Conservation (phyloP, 768 basidiomycete genomes). For the Lactarius vividus region DNA sequence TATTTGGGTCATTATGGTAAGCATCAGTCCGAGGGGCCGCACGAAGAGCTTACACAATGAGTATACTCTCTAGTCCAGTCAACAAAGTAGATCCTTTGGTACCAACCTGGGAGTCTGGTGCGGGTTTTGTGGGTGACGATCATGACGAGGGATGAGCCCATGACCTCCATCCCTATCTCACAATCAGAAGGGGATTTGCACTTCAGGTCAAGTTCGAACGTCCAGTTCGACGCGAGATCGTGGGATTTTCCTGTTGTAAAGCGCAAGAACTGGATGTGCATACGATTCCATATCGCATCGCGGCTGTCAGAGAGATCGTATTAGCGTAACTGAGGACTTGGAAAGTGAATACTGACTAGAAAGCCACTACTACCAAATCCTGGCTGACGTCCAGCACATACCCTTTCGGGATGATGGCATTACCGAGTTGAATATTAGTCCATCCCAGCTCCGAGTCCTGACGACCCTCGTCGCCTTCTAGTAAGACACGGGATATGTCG, state of each 20-base stretch:
- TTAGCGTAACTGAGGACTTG: not conserved
- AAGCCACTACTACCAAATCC: slow-evolving; percentile 17
- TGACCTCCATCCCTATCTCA: slow-evolving; percentile 20
- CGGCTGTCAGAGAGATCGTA: slow-evolving; percentile 1
- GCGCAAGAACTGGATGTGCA: slow-evolving; percentile 10
- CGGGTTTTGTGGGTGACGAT: slow-evolving; percentile 17
- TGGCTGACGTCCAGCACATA: slow-evolving; percentile 23
- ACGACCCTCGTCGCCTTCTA: not conserved
- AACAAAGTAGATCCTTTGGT: slow-evolving; percentile 16
- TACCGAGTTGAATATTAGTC: slow-evolving; percentile 19
- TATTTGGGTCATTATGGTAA: slow-evolving; percentile 1
- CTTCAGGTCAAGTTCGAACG: slow-evolving; percentile 10
- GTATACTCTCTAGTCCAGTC: slow-evolving; percentile 16
- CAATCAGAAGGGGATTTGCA: slow-evolving; percentile 18
- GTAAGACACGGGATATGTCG: slow-evolving; percentile 7
- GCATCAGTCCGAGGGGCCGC: not conserved
- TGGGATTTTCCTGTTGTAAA: slow-evolving; percentile 17
- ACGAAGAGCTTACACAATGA: slow-evolving; percentile 14
- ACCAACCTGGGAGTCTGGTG: slow-evolving; percentile 10
- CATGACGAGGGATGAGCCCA: slow-evolving; percentile 17
- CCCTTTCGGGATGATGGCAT: slow-evolving; percentile 17
- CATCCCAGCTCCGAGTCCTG: not conserved
- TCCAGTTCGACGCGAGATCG: not conserved
- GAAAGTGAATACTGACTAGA: slow-evolving; percentile 8
- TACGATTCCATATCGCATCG: slow-evolving; percentile 12